Base-by-base conservation (phyloP, 2,329 filamentous ascomycete genomes). In the Colletotrichum trifolii region DNA sequence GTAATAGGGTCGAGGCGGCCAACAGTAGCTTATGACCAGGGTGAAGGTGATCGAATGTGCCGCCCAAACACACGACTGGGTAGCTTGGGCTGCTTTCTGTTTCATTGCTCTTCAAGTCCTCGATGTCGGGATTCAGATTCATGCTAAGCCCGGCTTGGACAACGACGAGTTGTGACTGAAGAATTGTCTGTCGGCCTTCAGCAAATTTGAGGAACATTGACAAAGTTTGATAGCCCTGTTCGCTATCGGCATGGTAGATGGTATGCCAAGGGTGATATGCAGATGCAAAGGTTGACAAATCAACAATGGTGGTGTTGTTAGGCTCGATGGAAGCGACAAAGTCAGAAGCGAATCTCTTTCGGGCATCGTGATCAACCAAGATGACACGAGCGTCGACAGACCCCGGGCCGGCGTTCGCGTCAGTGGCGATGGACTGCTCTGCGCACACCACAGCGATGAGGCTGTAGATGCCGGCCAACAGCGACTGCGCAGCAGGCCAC, bases 21-120 rank as follows among this genome's bases (percentile, higher is more conserved):
- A 99, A 86, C 17, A 99, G 86, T n/a, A 98, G 84, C 79, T 98
- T 99, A 81, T 99, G 96, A 6, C 96, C 96, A 4, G 92, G 89
- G 75, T 99, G 96, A 25, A 99, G 85, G 77, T 98, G 94, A 76
- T 99, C 96, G 78, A 98, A 99, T 0, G 96, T 99, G 9, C 96
- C 96, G 36, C 95, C 96, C 11, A 98, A 87, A 56, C 91, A 92
- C 54, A 96, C 91, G 3, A 69, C 73, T 4, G 66, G 64, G 66
- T 77, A 77, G 0, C 71, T 69, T 3, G 60, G 60, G 13, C 54
- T 49, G 3, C 50, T 33, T 10, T 58, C 53, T 13, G 43, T 1
- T 2, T n/a, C 43, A 3, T 12, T 33, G 33, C 46, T 36, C 15
- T 39, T 48, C 13, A 55, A 63, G 15, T 70, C 39, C n/a, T 66